phyloP scores from a whole-genome alignment of 2,329 filamentous ascomycete species.

The Macrophomina phaseolina region DNA sequence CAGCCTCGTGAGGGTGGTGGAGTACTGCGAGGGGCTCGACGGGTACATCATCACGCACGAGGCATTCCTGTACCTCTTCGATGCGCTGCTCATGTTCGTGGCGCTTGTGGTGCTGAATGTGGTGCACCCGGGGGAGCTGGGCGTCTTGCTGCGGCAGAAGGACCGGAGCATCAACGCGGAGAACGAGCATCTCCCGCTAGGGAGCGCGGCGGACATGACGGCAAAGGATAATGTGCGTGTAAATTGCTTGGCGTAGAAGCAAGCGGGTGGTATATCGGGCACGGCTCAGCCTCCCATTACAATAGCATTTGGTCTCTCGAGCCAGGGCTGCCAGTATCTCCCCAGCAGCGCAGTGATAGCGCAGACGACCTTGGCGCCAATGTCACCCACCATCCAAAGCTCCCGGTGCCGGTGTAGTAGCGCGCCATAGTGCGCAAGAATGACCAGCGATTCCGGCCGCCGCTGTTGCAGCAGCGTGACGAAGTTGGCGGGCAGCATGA shows the following conservation, averaged over 20 bases:
- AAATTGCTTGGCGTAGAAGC: neutral
- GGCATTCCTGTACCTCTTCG: constrained; percentile 55
- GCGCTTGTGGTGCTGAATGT: constrained; percentile 49
- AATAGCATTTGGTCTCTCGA: neutral
- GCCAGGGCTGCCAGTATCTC: constrained; percentile 3
- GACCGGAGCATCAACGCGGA: no score
- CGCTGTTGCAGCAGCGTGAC: neutral
- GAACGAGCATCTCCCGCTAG: no score
- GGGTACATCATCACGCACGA: constrained; percentile 54
- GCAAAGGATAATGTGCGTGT: neutral
- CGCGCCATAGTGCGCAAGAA: neutral
- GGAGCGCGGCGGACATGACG: no score
- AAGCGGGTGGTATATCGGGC: no score
- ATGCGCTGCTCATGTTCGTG: constrained; percentile 51
- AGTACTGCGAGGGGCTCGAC: constrained; percentile 53
- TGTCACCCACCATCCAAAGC: neutral
- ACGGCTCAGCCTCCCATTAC: neutral
- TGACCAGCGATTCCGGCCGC: neutral
- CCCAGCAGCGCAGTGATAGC: neutral
- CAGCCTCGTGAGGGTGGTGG: constrained; percentile 54
- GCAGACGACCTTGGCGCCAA: neutral
- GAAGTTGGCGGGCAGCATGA: neutral
- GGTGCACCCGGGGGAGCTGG: constrained; percentile 42
- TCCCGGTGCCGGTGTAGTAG: neutral
- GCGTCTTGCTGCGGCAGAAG: neutral